Evolutionary conservation across 176 grass and related monocot species (phyloP).

Genomic region (Aegilops tauschii): DNA sequence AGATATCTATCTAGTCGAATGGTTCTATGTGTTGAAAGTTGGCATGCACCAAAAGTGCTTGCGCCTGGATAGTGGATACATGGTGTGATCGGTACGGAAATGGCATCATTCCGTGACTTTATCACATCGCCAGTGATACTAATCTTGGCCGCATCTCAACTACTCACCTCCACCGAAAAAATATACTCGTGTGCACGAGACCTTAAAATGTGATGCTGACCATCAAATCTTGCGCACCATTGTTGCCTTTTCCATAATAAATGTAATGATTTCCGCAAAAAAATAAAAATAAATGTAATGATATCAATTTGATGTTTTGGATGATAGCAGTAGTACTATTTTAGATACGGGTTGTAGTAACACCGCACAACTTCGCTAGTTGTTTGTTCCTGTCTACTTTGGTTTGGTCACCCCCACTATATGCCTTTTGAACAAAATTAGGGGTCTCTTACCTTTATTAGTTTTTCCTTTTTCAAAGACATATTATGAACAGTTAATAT

Average conservation of each 20-base stretch:
- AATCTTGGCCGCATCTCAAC: not conserved
- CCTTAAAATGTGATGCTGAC: not conserved
- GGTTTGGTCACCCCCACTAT: too few relatives aligned
- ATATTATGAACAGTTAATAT: not conserved
- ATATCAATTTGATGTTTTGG: not conserved
- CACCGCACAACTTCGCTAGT: too few relatives aligned
- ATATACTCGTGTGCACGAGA: too few relatives aligned
- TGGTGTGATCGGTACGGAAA: not conserved
- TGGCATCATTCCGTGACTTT: not conserved
- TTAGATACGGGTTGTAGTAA: too few relatives aligned
- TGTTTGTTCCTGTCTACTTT: too few relatives aligned
- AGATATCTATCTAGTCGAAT: not conserved
- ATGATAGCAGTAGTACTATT: not conserved
- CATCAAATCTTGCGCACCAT: not conserved
- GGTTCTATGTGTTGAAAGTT: slow-evolving; percentile 1
- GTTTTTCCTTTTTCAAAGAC: not conserved
- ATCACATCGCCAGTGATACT: not conserved
- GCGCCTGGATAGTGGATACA: not conserved
- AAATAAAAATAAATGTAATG: too few relatives aligned
- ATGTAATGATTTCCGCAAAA: not conserved
- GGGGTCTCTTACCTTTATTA: not conserved
- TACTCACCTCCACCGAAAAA: not conserved
- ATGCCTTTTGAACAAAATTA: too few relatives aligned
- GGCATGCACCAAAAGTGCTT: slow-evolving; percentile 16
- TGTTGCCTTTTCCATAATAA: not conserved